Base-by-base conservation (phyloP, 139 green algal species). In the Spirogloea muscicola region DNA sequence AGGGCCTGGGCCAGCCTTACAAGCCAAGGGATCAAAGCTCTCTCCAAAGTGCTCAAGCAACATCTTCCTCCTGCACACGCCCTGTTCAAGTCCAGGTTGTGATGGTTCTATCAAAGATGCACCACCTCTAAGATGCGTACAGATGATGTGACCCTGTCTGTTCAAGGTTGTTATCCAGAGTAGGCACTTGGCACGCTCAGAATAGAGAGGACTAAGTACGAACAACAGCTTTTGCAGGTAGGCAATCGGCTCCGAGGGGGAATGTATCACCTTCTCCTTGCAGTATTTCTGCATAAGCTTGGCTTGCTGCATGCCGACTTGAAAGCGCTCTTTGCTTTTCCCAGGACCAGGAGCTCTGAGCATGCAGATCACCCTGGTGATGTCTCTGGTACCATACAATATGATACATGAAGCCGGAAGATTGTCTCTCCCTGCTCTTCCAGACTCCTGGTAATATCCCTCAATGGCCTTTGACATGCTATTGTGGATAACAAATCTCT, bases 351-450 rank as follows among this genome's bases (percentile, higher is more conserved):
- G 7, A 38, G 13, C 49, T 10, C 36, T 21, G n/a, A 81, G 73
- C 63, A 81, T 78, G 58, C 73, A 77, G 25, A 72, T 48, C 27
- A 81, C 46, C 31, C 75, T 57, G 9, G 75, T 74, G 49, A 74
- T 46, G 62, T 82, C 75, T 3, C 41, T 33, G 2, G 31, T 42
- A 7, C 25, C 42, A n/a, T 74, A 80, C 18, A 64, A 52, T 27
- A 82, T 10, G n/a, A 82, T 52, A 74, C 88, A 91, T 34, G 86
- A 70, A 3, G 79, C 63, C 3, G 84, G 82, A 38, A 68, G 49
- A 2, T 86, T 88, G 80, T 94, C 89, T 29, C 89, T 76, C 21
- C 89, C 89, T 25, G 87, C 87, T 9, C 90, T 77, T 3, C 90
- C 89, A 7, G 79, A 87, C 71, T 94, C 90, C 57, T 88, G 75